A percentile compares a stretch with the other conserved stretches of the same genome.
Conservation (phyloP, 331 rosid species). For the Rhamnella rubrinervis region DNA sequence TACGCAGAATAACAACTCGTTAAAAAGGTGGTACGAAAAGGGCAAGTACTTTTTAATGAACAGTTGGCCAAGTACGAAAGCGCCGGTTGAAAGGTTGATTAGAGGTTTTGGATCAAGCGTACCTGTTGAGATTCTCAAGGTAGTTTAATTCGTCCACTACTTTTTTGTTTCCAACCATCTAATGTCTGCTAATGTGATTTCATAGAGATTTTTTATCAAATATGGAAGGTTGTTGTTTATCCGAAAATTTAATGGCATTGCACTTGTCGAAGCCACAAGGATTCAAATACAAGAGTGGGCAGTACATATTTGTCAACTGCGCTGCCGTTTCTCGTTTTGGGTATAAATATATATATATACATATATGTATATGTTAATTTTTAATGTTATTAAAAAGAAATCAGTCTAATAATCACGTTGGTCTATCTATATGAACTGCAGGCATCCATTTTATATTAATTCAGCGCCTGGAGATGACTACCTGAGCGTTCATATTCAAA, state of each 20-base stretch:
- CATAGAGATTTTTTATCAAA: background rate
- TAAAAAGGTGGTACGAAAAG: constrained; percentile 33
- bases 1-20: constrained; percentile 47
- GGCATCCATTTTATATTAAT: constrained; percentile 88
- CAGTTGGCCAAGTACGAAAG: constrained; percentile 61
- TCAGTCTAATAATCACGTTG: background rate
- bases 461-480: constrained; percentile 67
- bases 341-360: constrained; percentile 17
- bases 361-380: background rate
- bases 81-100: constrained; percentile 51
- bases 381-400: background rate
- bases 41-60: constrained; percentile 57
- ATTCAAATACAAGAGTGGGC: constrained; percentile 80
- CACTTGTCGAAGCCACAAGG: constrained; percentile 87
- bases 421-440: constrained; percentile 8
- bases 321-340: constrained; percentile 81
- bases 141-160: constrained; percentile 1
- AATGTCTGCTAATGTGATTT: too few species aligned
- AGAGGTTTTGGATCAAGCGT: constrained; percentile 76
- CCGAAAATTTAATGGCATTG: constrained; percentile 75
- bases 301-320: constrained; percentile 89
- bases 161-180: too few species aligned
- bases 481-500: constrained; percentile 57
- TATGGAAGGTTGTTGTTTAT: constrained; percentile 75
- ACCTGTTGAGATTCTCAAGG: constrained; percentile 76